Conservation (phyloP, 345 rosid species). For the Mangifera indica region DNA sequence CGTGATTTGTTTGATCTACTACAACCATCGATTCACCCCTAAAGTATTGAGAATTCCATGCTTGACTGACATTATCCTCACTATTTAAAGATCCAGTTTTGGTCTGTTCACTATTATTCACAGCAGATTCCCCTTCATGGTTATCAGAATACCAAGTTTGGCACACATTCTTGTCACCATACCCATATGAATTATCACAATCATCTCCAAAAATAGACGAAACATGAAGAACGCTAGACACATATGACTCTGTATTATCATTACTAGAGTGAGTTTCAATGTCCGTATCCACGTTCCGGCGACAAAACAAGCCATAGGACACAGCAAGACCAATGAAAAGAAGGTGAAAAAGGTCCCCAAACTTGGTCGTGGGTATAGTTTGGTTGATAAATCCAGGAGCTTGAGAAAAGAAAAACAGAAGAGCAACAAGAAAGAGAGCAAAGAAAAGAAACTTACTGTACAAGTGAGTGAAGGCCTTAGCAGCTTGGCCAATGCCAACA, state of each 20-base stretch:
- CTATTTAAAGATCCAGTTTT: neutral
- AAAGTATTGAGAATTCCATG: constrained; percentile 65
- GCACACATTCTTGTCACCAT: neutral
- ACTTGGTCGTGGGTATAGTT: constrained; percentile 45
- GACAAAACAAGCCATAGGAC: constrained; percentile 80
- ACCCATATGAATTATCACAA: constrained; percentile 42
- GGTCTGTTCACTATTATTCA: too few species aligned
- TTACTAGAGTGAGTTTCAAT: constrained; percentile 25
- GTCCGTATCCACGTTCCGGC: constrained; percentile 43
- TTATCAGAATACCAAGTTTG: constrained; percentile 8
- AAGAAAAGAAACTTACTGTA: constrained; percentile 54
- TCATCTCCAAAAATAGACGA: constrained; percentile 63
- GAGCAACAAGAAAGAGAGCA: constrained; percentile 54
- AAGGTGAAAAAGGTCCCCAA: constrained; percentile 74
- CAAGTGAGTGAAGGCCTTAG: constrained; percentile 28
- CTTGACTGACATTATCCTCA: constrained; percentile 36
- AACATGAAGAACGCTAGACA: constrained; percentile 47
- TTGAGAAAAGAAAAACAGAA: constrained; percentile 73
- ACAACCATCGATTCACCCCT: constrained; percentile 54
- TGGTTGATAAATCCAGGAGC: constrained; percentile 66
- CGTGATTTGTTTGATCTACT: constrained; percentile 50
- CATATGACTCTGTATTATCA: constrained; percentile 48
- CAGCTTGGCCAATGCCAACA: neutral
- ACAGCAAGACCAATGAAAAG: constrained; percentile 78
- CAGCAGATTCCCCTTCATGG: neutral